Evolutionary conservation across 179 eudicot genomes (phyloP).

Genomic region (Silene noctiflora): DNA sequence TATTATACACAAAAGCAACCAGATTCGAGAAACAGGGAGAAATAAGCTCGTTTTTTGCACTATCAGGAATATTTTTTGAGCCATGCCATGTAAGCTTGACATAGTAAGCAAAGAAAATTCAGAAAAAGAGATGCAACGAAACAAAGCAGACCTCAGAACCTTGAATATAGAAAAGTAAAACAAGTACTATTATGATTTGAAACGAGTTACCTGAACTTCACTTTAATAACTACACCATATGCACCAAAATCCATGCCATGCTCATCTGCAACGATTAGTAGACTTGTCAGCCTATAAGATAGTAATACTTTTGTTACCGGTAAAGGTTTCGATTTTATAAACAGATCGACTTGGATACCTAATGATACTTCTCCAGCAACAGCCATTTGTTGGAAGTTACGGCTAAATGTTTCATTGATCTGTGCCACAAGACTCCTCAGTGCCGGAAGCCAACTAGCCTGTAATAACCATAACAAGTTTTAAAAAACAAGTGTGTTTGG

Average conservation of each 20-base stretch:
- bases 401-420: constrained; percentile 83
- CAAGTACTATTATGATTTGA: constrained; percentile 3
- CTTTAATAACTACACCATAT: constrained; percentile 89
- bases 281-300: constrained; percentile 17
- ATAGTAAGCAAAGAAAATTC: not conserved
- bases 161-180: constrained; percentile 11
- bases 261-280: constrained; percentile 56
- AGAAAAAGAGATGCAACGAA: constrained; percentile 16
- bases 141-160: constrained; percentile 7
- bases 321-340: not conserved
- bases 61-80: not conserved
- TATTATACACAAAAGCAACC: constrained; percentile 31
- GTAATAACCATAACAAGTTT: constrained; percentile 28
- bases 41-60: constrained; percentile 6
- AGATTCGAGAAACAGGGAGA: constrained; percentile 1
- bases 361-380: constrained; percentile 95
- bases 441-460: constrained; percentile 95
- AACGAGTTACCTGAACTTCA: constrained; percentile 76
- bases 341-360: constrained; percentile 41
- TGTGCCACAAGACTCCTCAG: constrained; percentile 70
- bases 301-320: not conserved
- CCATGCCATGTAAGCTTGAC: constrained; percentile 7
- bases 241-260: constrained; percentile 77
- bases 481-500: not conserved
- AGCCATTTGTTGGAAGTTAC: constrained; percentile 94